Conservation (phyloP, 1,139 yeast species). For the Taiozyma sp. region DNA sequence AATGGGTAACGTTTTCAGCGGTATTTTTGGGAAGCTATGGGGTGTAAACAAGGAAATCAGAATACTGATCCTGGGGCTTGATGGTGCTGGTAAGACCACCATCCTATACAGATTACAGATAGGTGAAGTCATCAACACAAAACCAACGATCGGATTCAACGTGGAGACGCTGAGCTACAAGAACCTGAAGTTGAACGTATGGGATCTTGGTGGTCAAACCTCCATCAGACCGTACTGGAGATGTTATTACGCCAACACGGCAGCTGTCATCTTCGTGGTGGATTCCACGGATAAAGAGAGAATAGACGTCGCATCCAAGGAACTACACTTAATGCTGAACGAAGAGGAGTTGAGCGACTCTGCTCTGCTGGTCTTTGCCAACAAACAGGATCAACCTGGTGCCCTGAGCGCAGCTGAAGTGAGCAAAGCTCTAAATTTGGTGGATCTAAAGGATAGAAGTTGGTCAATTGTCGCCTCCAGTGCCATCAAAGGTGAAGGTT, state of each 20-base stretch:
- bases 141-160: slow-evolving; percentile 95
- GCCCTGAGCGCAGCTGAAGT: slow-evolving; percentile 95
- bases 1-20: slow-evolving; percentile 83
- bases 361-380: slow-evolving; percentile 91
- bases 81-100: slow-evolving; percentile 98
- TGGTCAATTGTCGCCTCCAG: slow-evolving; percentile 98
- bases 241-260: slow-evolving; percentile 93
- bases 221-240: slow-evolving; percentile 98
- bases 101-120: slow-evolving; percentile 85
- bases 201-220: slow-evolving; percentile 97
- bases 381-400: slow-evolving; percentile 95
- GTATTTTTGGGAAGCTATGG: slow-evolving; percentile 83
- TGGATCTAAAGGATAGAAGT: slow-evolving; percentile 88
- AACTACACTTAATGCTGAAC: slow-evolving; percentile 82
- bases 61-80: slow-evolving; percentile 85
- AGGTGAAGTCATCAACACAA: slow-evolving; percentile 92
- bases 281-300: slow-evolving; percentile 97
- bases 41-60: slow-evolving; percentile 87
- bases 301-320: slow-evolving; percentile 80
- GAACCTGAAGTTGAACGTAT: slow-evolving; percentile 80
- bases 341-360: slow-evolving; percentile 91
- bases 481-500: slow-evolving; percentile 94
- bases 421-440: slow-evolving; percentile 76
- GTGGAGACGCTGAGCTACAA: slow-evolving; percentile 91
- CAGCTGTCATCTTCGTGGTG: slow-evolving; percentile 93